Evolutionary conservation across 805 yeast genomes (phyloP), one percentile per base, ranked within the genome.

Genomic region (Wilhelminamyces savonicus): DNA sequence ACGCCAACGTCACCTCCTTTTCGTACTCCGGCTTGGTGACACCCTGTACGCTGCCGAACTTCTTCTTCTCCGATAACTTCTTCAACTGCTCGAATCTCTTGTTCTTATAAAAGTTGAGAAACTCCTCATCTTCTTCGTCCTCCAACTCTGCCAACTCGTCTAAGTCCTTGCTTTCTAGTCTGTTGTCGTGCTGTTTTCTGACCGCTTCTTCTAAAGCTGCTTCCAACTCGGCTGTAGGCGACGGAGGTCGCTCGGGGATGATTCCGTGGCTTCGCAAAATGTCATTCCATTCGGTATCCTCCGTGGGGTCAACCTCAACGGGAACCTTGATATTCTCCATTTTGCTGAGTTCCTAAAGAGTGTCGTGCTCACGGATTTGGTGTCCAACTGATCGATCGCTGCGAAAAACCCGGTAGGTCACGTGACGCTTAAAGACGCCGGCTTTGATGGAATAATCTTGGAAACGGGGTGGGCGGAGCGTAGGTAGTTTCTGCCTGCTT

Each of bases 211-310:
- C 87, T 26, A 88, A 56, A 3, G 94, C 94, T 43, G 81, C 88
- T 51, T 92, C 97, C 27, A 92, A 52, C 54, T 85, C 82, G 24
- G 72, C 84, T 0, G 94, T 77, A 7, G 95, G 95, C 13, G 94
- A 84, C 15, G 88, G 87, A 16, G 94, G 86, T 45, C 82, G 78
- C 49, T 83, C 87, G 1, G 98, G 98, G 28, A 92, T 85, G 32
- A 92, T 77, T 15, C 97, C 97, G 39, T 88, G 84, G 3, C 75
- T 72, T 41, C 99, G 68, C 26, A 92, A 68, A 41, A 92, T 87
- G 56, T 92, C 99, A 52, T 92, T 92, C 98, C 99, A 92, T 56
- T 92, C 98, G 0, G 98, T 92, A 54, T 92, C 99, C 57, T 92
- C 99, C 38, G 74, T 75, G 21, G 95, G 97, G 57, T 92, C 88